Conservation (phyloP, 225 moss, liverwort and hornwort species). For the Rhytidiadelphus loreus region DNA sequence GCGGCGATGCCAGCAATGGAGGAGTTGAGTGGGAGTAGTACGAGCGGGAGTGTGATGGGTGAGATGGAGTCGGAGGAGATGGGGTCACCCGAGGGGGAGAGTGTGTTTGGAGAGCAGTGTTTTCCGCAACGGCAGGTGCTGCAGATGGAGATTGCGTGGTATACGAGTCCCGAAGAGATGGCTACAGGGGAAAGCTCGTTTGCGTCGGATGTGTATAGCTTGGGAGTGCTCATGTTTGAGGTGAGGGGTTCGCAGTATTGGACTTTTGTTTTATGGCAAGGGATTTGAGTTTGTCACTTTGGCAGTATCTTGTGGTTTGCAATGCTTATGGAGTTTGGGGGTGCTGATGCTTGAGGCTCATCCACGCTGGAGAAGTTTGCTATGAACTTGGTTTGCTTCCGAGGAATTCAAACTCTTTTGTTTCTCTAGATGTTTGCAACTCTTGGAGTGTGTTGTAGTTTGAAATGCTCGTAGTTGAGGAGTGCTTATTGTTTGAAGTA, state of each 20-base stretch:
- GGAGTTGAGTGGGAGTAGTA: slow-evolving; percentile 55
- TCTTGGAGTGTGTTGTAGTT: background rate
- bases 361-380: background rate
- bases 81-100: background rate
- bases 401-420: background rate
- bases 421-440: background rate
- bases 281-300: background rate
- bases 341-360: background rate
- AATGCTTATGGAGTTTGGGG: background rate
- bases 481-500: background rate
- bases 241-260: background rate
- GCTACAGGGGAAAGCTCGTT: slow-evolving; percentile 45
- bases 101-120: slow-evolving; percentile 23
- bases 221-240: slow-evolving; percentile 91
- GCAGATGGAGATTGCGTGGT: slow-evolving; percentile 82
- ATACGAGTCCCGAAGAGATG: slow-evolving; percentile 80
- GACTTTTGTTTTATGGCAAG: background rate
- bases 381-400: background rate
- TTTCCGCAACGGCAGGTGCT: slow-evolving; percentile 73
- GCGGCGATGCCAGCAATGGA: background rate
- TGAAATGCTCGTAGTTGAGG: background rate
- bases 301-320: background rate
- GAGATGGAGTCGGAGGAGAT: background rate
- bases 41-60: background rate
- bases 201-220: slow-evolving; percentile 72